Evolutionary conservation across 2,329 filamentous ascomycete genomes (phyloP).

Genomic region (Colletotrichum ledebouriae): DNA sequence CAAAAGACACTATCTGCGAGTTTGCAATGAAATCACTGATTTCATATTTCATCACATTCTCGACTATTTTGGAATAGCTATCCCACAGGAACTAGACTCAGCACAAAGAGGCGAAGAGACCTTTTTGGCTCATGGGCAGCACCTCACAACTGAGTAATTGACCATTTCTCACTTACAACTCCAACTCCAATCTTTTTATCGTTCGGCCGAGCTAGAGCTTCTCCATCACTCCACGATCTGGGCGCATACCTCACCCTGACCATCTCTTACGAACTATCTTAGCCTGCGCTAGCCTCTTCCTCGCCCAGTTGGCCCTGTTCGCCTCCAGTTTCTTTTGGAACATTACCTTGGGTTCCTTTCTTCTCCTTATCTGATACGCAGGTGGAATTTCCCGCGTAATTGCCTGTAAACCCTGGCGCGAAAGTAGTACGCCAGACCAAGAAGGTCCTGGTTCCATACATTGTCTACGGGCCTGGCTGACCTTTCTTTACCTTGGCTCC

Average conservation of each 20-base stretch:
- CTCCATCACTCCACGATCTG: conserved; percentile 2
- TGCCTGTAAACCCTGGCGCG: conserved; percentile 13
- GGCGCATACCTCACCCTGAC: not conserved
- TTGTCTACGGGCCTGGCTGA: conserved; percentile 2
- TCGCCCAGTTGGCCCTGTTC: conserved; percentile 24
- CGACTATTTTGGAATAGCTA: not conserved
- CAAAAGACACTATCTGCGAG: too few species aligned
- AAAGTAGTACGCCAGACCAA: not conserved
- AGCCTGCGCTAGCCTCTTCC: conserved; percentile 23
- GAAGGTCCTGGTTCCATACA: conserved; percentile 1
- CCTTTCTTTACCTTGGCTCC: not conserved
- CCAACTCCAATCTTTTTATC: too few species aligned
- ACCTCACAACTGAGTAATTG: too few species aligned
- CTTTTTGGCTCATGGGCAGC: not conserved
- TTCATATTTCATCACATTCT: not conserved
- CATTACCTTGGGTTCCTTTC: not conserved
- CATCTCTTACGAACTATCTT: not conserved
- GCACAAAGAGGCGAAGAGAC: not conserved
- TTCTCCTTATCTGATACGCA: conserved; percentile 20
- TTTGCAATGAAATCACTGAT: not conserved
- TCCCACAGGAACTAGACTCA: not conserved
- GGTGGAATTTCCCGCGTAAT: conserved; percentile 16
- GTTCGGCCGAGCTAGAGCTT: too few species aligned
- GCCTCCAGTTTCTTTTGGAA: conserved; percentile 11
- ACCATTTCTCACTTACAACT: too few species aligned